phyloP scores from a whole-genome alignment of 768 basidiomycete genomes.

The Tubosaeta brunneosetosa region DNA sequence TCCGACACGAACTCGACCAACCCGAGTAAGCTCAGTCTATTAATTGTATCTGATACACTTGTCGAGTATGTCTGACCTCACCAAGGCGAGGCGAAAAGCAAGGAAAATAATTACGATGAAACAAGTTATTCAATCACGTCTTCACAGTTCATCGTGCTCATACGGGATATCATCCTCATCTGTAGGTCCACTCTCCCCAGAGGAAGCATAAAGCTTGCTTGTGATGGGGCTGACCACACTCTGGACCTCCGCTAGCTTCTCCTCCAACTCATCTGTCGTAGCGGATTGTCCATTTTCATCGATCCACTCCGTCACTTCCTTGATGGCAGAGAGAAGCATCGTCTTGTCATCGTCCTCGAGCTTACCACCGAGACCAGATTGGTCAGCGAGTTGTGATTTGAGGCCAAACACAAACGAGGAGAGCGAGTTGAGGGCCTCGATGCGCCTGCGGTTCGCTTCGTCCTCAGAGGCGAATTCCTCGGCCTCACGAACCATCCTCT shows the following conservation, averaged over 20 bases:
- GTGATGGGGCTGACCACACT: conserved; percentile 79
- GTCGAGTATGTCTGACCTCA: neutral
- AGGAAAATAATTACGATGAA: conserved; percentile 8
- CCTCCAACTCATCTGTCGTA: conserved; percentile 83
- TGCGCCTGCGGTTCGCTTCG: conserved; percentile 73
- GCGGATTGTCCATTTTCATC: conserved; percentile 78
- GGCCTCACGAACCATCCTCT: conserved; percentile 92
- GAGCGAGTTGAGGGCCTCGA: conserved; percentile 79
- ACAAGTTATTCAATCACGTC: conserved; percentile 2
- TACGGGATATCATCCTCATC: conserved; percentile 43
- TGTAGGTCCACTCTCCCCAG: conserved; percentile 31
- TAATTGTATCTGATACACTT: conserved; percentile 8
- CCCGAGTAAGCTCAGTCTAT: conserved; percentile 13
- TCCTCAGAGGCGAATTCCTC: conserved; percentile 87
- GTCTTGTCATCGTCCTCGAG: conserved; percentile 77
- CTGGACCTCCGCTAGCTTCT: conserved; percentile 79
- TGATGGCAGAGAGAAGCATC: conserved; percentile 72
- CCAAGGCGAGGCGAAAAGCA: neutral
- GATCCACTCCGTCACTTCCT: conserved; percentile 90
- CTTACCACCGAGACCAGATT: conserved; percentile 90
- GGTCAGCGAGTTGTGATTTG: conserved; percentile 81
- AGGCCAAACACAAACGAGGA: conserved; percentile 82
- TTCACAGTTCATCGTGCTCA: conserved; percentile 53
- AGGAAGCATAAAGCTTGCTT: conserved; percentile 63
- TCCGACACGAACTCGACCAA: too few relatives aligned